Evolutionary conservation across 2,329 filamentous ascomycete genomes (phyloP).

Genomic region (Bretziella fagacearum): DNA sequence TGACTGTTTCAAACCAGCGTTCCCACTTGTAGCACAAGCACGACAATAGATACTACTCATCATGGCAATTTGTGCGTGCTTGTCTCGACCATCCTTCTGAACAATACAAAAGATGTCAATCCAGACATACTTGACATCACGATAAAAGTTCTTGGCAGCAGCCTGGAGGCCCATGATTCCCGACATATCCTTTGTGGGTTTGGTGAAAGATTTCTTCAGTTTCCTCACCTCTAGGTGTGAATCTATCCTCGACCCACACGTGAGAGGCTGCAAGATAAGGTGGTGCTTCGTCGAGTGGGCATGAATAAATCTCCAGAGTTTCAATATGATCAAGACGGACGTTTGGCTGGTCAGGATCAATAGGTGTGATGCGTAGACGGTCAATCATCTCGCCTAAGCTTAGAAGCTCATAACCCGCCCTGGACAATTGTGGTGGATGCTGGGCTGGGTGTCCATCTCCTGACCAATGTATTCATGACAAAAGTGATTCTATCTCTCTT

Average conservation of each 20-base stretch:
- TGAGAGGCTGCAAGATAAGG: background rate
- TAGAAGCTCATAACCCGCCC: too few relatives aligned
- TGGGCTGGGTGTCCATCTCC: too few relatives aligned
- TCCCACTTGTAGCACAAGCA: too few relatives aligned
- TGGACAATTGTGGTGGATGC: too few relatives aligned
- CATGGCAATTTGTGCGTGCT: background rate
- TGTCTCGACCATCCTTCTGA: background rate
- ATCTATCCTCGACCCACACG: background rate
- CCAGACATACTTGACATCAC: background rate
- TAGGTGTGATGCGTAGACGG: background rate
- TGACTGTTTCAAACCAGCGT: too few relatives aligned
- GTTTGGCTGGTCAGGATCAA: background rate
- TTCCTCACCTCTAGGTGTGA: background rate
- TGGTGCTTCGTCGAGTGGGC: background rate
- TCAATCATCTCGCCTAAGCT: background rate
- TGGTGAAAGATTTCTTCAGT: background rate
- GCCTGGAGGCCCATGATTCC: background rate
- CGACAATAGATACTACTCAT: background rate
- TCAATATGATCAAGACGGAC: background rate
- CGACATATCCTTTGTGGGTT: background rate
- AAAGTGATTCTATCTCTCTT: too few relatives aligned
- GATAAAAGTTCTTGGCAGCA: background rate
- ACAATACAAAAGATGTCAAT: background rate
- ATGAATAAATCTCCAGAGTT: background rate
- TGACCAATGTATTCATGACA: too few relatives aligned